phyloP scores from a whole-genome alignment of 2,329 filamentous ascomycete species.

The Domatiomyces catenatus region DNA sequence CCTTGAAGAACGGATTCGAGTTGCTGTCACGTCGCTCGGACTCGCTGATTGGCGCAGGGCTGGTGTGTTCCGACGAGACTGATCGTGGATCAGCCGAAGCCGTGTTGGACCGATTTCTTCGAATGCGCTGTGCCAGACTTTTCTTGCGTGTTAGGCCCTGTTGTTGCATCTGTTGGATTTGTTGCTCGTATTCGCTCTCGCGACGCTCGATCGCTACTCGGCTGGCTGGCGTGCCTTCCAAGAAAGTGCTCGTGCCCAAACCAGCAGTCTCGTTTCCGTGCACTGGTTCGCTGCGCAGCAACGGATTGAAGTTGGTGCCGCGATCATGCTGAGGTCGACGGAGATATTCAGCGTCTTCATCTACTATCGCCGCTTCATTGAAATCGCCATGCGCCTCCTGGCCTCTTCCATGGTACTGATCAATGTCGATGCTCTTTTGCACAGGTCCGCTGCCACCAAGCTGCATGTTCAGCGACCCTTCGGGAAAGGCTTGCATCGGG shows the following conservation, averaged over 20 bases:
- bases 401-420: slow-evolving; percentile 70
- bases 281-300: slow-evolving; percentile 51
- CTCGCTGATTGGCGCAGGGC: slow-evolving; percentile 10
- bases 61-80: neutral
- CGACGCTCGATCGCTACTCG: slow-evolving; percentile 61
- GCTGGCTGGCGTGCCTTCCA: slow-evolving; percentile 83
- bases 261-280: slow-evolving; percentile 74
- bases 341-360: slow-evolving; percentile 24
- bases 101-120: slow-evolving; percentile 48
- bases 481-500: slow-evolving; percentile 92
- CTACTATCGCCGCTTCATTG: slow-evolving; percentile 31
- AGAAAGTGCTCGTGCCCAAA: slow-evolving; percentile 83
- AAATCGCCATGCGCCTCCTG: slow-evolving; percentile 83
- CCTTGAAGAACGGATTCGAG: slow-evolving; percentile 67
- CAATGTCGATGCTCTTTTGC: slow-evolving; percentile 66
- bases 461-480: slow-evolving; percentile 81
- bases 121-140: slow-evolving; percentile 81
- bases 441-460: slow-evolving; percentile 76
- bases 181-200: slow-evolving; percentile 51
- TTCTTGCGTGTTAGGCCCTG: slow-evolving; percentile 72
- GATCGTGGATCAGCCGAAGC: neutral
- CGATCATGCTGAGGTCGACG: slow-evolving; percentile 21
- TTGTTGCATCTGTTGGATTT: slow-evolving; percentile 27
- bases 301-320: slow-evolving; percentile 48
- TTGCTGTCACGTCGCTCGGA: slow-evolving; percentile 30